Base-by-base conservation (phyloP, 345 rosid genomes). In the Luvunga scandens region DNA sequence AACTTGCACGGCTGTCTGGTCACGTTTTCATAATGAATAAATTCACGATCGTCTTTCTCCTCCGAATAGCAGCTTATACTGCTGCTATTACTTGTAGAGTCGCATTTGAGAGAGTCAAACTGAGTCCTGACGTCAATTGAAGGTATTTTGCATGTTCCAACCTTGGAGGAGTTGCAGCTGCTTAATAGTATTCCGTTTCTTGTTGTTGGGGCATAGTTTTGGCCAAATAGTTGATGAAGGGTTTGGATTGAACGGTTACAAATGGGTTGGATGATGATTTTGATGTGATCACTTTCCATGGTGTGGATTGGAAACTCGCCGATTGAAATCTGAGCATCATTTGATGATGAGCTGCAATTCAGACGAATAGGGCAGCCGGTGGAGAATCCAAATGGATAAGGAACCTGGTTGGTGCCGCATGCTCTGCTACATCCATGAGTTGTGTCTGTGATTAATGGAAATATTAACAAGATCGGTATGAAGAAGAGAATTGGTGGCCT, bases 341-440 rank as follows among this genome's bases (percentile, higher is more conserved):
- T 45, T 45, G 50, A 45, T 53, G 57, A 0, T 7, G 69, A 1
- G 50, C 84, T 78, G 80, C 96, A 93, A 45, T 79, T 84, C 39
- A 91, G 84, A 36, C 13, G 89, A 80, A 94, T 91, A 4, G 77
- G 84, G 77, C 87, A 90, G 8, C 73, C 85, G 0, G 82, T 16
- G 24, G 94, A 83, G 84, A 89, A 89, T 13, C 98, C 97, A 45
- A 94, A 92, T 3, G 98, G 98, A 61, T 85, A 91, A 1, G 56
- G 66, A 0, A 87, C 78, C 0, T 2, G 30, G 59, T 59, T 60
- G 75, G 14, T 2, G n/a, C 85, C 79, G 42, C 98, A 91, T 12
- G 84, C 76, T 31, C 38, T 78, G 77, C 79, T 64, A 85, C 91
- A 88, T 2, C 57, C 66, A 9, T 80, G 63, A 62, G 76, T 69